phyloP scores from a whole-genome alignment of 2,329 filamentous ascomycete genomes.

The Penicillium concentricum region DNA sequence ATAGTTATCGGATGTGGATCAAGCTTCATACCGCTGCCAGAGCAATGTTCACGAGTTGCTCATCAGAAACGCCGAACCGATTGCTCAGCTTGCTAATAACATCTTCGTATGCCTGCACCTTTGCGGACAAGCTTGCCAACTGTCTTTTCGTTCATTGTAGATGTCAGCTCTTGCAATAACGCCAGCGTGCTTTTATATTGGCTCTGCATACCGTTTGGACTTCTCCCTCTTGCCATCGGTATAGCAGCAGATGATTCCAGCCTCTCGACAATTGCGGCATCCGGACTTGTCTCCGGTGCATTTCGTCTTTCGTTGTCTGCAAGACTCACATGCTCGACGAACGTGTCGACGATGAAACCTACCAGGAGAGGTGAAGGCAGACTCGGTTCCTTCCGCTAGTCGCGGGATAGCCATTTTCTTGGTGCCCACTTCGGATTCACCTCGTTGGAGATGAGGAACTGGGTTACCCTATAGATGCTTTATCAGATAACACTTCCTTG shows the following conservation, averaged over 20 bases:
- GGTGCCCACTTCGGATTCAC: conserved; percentile 24
- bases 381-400: conserved; percentile 34
- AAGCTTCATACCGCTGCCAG: conserved; percentile 30
- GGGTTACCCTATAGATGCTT: conserved; percentile 24
- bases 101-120: conserved; percentile 43
- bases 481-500: conserved; percentile 8
- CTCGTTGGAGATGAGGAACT: conserved; percentile 20
- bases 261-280: conserved; percentile 46
- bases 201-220: conserved; percentile 40
- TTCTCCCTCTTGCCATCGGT: conserved; percentile 48
- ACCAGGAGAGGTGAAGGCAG: conserved; percentile 33
- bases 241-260: conserved; percentile 46
- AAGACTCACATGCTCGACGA: conserved; percentile 46
- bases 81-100: conserved; percentile 37
- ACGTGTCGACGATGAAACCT: conserved; percentile 40
- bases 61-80: conserved; percentile 37
- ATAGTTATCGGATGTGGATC: neutral
- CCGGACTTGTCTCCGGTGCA: conserved; percentile 47
- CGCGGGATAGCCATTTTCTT: conserved; percentile 41
- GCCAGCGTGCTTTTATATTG: neutral
- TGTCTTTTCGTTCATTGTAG: conserved; percentile 28
- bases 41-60: conserved; percentile 36
- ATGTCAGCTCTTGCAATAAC: neutral
- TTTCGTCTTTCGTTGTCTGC: conserved; percentile 47
- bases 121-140: conserved; percentile 42